Evolutionary conservation across 768 basidiomycete species (phyloP).

Genomic region (Phylloporus scabripes): DNA sequence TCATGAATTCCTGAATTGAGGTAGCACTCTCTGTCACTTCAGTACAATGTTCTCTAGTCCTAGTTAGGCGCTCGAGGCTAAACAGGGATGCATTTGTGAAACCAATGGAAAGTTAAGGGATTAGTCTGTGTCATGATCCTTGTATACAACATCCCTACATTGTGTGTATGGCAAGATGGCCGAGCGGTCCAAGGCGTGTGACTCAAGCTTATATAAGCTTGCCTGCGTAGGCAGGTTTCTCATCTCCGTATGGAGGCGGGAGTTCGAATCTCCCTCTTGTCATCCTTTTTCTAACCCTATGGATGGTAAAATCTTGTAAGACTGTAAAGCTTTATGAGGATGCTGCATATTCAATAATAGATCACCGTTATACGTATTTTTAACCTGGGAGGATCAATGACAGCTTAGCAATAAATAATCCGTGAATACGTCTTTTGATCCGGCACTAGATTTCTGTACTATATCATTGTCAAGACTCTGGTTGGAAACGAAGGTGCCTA

Average conservation of each 20-base stretch:
- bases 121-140: not conserved
- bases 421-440: no score
- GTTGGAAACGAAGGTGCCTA: not conserved
- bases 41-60: not conserved
- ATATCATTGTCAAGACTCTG: not conserved
- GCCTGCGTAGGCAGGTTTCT: constrained; percentile 11
- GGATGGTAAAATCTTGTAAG: not conserved
- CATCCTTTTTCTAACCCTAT: constrained; percentile 3
- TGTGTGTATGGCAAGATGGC: constrained; percentile 44
- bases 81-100: no score
- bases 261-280: constrained; percentile 34
- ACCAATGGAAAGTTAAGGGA: no score
- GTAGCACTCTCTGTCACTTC: no score
- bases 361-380: no score
- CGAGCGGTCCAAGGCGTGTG: constrained; percentile 62
- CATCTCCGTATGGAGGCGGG: constrained; percentile 27
- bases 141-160: not conserved
- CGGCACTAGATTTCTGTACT: no score
- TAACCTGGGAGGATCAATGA: not conserved
- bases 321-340: not conserved
- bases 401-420: not conserved
- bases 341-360: not conserved
- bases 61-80: not conserved
- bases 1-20: not conserved
- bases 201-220: constrained; percentile 40